These are phyloP conservation scores for Quercus bicolor DNA, from an alignment of 306 rosid genomes.

Conservation along the genomic window DNA sequence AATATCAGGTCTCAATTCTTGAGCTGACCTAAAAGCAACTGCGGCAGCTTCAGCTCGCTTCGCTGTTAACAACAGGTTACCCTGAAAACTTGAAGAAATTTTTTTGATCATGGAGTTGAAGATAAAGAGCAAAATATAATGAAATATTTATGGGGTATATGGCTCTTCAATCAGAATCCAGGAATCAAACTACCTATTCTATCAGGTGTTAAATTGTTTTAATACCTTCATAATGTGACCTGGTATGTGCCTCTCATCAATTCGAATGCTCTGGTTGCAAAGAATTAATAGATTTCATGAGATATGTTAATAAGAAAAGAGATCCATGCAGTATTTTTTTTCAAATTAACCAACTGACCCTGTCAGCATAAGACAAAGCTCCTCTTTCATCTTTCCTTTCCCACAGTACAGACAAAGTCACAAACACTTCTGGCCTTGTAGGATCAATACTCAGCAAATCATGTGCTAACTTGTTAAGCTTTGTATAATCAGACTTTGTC, in stretches of 20 bases:
- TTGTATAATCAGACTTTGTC: slow-evolving; percentile 79
- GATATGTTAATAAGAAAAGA: slow-evolving; percentile 21
- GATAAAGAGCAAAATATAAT: not conserved
- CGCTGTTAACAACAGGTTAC: slow-evolving; percentile 68
- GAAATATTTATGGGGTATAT: not conserved
- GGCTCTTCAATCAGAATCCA: slow-evolving; percentile 6
- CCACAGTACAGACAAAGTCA: slow-evolving; percentile 88
- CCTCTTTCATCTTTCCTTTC: slow-evolving; percentile 91
- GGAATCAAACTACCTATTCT: slow-evolving; percentile 1
- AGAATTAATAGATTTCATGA: slow-evolving; percentile 29
- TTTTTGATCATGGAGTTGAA: slow-evolving; percentile 1
- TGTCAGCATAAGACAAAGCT: slow-evolving; percentile 90
- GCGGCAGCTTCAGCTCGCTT: slow-evolving; percentile 88
- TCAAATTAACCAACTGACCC: slow-evolving; percentile 49
- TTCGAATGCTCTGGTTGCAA: slow-evolving; percentile 72
- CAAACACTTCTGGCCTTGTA: slow-evolving; percentile 95
- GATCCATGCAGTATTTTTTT: slow-evolving; percentile 11
- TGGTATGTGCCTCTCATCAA: slow-evolving; percentile 88
- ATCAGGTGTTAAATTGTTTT: slow-evolving; percentile 16
- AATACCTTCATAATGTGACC: slow-evolving; percentile 93
- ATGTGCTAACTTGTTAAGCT: slow-evolving; percentile 82
- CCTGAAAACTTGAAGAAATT: slow-evolving; percentile 44
- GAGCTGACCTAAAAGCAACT: slow-evolving; percentile 89
- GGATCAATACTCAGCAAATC: slow-evolving; percentile 89
- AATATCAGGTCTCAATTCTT: slow-evolving; percentile 96